Base-by-base conservation (phyloP, 805 yeast genomes). In the Yarrowia deformans region DNA sequence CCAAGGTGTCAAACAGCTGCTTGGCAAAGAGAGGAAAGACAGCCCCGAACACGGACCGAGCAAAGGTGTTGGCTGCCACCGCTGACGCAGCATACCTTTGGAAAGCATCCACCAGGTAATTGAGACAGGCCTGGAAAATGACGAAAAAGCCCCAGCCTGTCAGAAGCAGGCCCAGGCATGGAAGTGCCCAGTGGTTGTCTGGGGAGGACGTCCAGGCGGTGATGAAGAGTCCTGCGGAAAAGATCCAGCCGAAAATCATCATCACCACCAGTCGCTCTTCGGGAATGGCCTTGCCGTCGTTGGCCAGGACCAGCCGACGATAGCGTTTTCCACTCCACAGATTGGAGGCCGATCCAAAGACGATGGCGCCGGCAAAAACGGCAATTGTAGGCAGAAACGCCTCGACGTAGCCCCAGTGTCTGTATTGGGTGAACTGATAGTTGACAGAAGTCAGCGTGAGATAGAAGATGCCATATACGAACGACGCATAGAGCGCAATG, bases 221-320 rank as follows among this genome's bases (percentile, higher is more conserved):
- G 97, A 97, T 90, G 76, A 93, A 83, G 71, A 93, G 80, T 67
- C 97, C 97, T 64, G 86, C 82, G 35, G 96, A 89, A 81, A 93
- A 92, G 13, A 84, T 76, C 68, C 90, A 71, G 34, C 89, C 87
- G 35, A 96, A 93, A 55, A 83, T 77, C 78, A 91, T 84, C 90
- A 92, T 86, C 40, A 93, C 88, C 23, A 88, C 87, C 69, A 93
- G 81, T 78, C 97, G 87, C 45, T 88, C 90, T 79, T 93, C 97
- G 0, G 97, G 97, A 14, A 89, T 85, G 5, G 87, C 85, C 71
- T 80, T 82, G 60, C 88, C 88, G 43, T 84, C 85, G 74, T 87
- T 87, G n/a, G 77, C 81, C 29, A 74, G 79, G 75, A 89, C 81
- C 37, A 81, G 80, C 48, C 75, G 78, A 43, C 81, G 75, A 73